These are phyloP conservation scores for Canavalia gladiata DNA, from an alignment of 306 rosid genomes.

Conservation along the genomic window DNA sequence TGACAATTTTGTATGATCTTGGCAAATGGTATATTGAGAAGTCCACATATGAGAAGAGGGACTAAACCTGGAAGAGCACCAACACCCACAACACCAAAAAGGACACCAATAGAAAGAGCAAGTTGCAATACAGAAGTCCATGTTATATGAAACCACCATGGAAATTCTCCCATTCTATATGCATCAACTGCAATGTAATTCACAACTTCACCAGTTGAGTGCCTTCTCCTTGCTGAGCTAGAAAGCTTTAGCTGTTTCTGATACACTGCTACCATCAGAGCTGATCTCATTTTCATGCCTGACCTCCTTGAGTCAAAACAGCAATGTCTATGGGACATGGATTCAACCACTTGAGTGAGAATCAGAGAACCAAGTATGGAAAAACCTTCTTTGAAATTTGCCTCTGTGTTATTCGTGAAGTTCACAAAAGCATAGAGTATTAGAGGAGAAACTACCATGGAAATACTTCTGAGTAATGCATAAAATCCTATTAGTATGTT, in stretches of 20 bases:
- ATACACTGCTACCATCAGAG: conserved; percentile 73
- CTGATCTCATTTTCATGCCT: conserved; percentile 75
- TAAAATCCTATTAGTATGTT: conserved; percentile 56
- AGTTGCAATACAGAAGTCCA: conserved; percentile 57
- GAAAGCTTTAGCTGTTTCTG: conserved; percentile 72
- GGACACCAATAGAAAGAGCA: conserved; percentile 56
- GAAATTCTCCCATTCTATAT: conserved; percentile 78
- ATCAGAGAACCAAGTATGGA: conserved; percentile 57
- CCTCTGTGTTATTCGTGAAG: conserved; percentile 48
- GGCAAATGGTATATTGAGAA: conserved; percentile 70
- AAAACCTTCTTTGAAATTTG: conserved; percentile 46
- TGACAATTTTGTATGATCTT: conserved; percentile 65
- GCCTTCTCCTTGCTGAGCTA: conserved; percentile 59
- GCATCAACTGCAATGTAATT: conserved; percentile 79
- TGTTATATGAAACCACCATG: conserved; percentile 72
- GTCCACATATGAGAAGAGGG: conserved; percentile 63
- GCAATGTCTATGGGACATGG: conserved; percentile 70
- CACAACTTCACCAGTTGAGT: conserved; percentile 75
- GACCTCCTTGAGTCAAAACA: conserved; percentile 64
- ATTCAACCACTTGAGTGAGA: conserved; percentile 60
- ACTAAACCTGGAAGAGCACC: conserved; percentile 75
- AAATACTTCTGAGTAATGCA: conserved; percentile 55
- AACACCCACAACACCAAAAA: conserved; percentile 61
- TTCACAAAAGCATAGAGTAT: conserved; percentile 67
- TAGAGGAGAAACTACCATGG: conserved; percentile 64